Conservation (phyloP, 2,329 filamentous ascomycete species). For the Blastomyces percursus region DNA sequence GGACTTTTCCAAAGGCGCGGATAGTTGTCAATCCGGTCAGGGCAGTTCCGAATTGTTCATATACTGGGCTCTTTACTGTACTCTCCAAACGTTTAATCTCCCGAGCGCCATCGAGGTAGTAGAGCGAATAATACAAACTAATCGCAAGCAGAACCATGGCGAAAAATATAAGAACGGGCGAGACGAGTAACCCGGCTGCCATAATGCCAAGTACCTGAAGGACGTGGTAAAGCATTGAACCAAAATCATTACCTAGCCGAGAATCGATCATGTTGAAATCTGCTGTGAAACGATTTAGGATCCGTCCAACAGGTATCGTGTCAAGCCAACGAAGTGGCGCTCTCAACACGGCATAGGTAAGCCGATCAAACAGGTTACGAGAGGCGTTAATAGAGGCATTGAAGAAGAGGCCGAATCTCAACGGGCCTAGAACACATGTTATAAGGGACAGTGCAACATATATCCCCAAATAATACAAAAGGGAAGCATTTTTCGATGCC, state of each 20-base stretch:
- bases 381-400: constrained; percentile 57
- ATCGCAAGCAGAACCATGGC: constrained; percentile 48
- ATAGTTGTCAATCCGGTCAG: constrained; percentile 65
- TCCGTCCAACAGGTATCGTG: constrained; percentile 63
- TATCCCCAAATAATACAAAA: constrained; percentile 56
- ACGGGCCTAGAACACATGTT: constrained; percentile 49
- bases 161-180: constrained; percentile 53
- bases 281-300: constrained; percentile 66
- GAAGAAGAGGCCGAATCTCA: constrained; percentile 54
- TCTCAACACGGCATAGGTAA: constrained; percentile 57
- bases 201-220: constrained; percentile 56
- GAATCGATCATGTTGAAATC: constrained; percentile 68
- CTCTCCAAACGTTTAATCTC: constrained; percentile 70
- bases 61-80: constrained; percentile 65
- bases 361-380: constrained; percentile 53
- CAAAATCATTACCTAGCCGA: constrained; percentile 52
- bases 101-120: constrained; percentile 59
- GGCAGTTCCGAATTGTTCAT: constrained; percentile 66
- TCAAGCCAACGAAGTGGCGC: constrained; percentile 71
- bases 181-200: constrained; percentile 56
- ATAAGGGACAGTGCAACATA: constrained; percentile 52
- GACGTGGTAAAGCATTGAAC: constrained; percentile 48
- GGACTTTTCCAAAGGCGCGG: constrained; percentile 59
- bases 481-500: constrained; percentile 16
- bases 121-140: constrained; percentile 47